Conservation (phyloP, 2,329 filamentous ascomycete genomes). For the Aspergillus versicolor region DNA sequence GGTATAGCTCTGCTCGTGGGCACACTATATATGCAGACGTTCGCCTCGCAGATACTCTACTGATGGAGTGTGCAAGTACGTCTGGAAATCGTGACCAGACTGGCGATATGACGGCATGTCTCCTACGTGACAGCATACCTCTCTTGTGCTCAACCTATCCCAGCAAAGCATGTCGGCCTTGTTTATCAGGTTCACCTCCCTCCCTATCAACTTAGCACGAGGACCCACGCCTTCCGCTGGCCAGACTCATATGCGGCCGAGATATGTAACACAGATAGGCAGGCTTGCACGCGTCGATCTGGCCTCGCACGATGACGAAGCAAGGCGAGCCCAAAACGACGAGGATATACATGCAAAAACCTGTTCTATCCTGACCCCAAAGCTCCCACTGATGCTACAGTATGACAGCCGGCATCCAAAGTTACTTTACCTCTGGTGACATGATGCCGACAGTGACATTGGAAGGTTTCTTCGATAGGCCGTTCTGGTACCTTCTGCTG, state of each 20-base stretch:
- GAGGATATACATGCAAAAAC: not conserved
- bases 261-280: not conserved
- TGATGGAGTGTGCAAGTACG: too few species aligned
- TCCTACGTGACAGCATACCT: not conserved
- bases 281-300: not conserved
- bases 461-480: not conserved
- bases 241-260: not conserved
- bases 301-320: not conserved
- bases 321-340: not conserved
- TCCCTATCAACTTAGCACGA: not conserved
- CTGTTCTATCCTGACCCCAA: not conserved
- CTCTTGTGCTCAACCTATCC: not conserved
- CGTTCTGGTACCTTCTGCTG: not conserved
- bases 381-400: conserved; percentile 6
- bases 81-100: too few species aligned
- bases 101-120: too few species aligned
- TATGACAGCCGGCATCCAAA: not conserved
- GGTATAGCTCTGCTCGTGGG: too few species aligned
- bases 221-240: not conserved
- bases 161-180: not conserved
- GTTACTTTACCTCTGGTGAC: conserved; percentile 1
- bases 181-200: not conserved
- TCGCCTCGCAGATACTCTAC: too few species aligned
- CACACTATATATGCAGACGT: too few species aligned
- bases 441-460: conserved; percentile 3